Base-by-base conservation (phyloP, 345 rosid genomes). In the Linum tenue region DNA sequence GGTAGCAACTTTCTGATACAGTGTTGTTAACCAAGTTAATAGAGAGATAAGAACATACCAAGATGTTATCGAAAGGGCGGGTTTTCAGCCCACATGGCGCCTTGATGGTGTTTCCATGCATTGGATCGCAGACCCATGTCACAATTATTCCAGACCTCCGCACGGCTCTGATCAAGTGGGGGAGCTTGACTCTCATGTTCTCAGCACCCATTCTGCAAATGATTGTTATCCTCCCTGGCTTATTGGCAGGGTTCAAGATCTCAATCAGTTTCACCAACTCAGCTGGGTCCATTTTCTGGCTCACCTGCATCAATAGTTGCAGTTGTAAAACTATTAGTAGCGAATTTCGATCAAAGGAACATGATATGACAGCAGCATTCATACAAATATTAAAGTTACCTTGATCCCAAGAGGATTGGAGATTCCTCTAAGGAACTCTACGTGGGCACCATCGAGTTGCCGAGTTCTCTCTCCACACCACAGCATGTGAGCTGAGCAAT, bases 101-200 rank as follows among this genome's bases (percentile, higher is more conserved):
- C 37, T 36, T 59, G 39, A 59, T 59, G 62, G 62, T 59, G 62
- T 59, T 59, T 7, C 62, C 62, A 37, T 59, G 62, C 62, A 59
- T 59, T 5, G 62, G 62, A 59, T 59, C 62, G 36, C 37, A 59
- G 8, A 59, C 62, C 62, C 62, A 59, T 59, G 62, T 59, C 9
- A 59, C 62, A 35, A 59, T 59, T 59, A 22, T 38, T 36, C 62
- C 62, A 2, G 62, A 36, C 62, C 62, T 36, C 31, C 62, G 62
- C 12, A 59, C 62, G 5, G 62, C 62, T 59, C 39, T 59, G 39
- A 59, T 59, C 62, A 59, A 59, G 37, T 59, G 62, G 62, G 62
- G 62, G 36, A 59, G 62, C 39, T 59, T 59, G 37, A 59, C 62
- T 59, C 62, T 59, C 62, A 59, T 59, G 62, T 59, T 59, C 37